phyloP scores from a whole-genome alignment of 2,329 filamentous ascomycete genomes.

The Xylariaceae sp. region DNA sequence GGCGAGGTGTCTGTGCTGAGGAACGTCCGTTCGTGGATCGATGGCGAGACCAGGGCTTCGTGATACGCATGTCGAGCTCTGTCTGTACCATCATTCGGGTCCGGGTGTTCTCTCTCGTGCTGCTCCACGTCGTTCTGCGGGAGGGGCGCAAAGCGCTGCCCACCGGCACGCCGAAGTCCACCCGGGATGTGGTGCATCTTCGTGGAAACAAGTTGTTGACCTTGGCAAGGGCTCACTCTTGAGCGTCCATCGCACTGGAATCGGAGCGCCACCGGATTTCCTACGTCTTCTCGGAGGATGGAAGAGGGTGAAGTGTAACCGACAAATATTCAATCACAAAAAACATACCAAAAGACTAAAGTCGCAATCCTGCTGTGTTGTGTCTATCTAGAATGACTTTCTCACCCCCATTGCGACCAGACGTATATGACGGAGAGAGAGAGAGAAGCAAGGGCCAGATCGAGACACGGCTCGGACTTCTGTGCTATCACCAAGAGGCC shows the following conservation, averaged over 20 bases:
- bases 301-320: background rate
- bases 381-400: too few relatives aligned
- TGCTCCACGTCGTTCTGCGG: slow-evolving; percentile 19
- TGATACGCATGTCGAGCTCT: slow-evolving; percentile 20
- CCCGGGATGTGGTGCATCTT: slow-evolving; percentile 16
- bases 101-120: slow-evolving; percentile 4
- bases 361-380: too few relatives aligned
- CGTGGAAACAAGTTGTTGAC: background rate
- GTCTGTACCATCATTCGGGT: slow-evolving; percentile 5
- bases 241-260: background rate
- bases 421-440: background rate
- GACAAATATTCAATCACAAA: background rate
- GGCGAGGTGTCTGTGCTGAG: slow-evolving; percentile 17
- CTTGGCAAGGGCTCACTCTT: slow-evolving; percentile 1
- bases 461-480: background rate
- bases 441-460: background rate
- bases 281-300: background rate
- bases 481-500: background rate
- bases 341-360: background rate
- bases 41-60: slow-evolving; percentile 6
- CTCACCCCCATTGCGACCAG: too few relatives aligned
- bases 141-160: slow-evolving; percentile 17
- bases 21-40: slow-evolving; percentile 2
- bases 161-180: slow-evolving; percentile 7
- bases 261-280: background rate